phyloP scores from a whole-genome alignment of 768 basidiomycete genomes.

The Mycena galericulata region DNA sequence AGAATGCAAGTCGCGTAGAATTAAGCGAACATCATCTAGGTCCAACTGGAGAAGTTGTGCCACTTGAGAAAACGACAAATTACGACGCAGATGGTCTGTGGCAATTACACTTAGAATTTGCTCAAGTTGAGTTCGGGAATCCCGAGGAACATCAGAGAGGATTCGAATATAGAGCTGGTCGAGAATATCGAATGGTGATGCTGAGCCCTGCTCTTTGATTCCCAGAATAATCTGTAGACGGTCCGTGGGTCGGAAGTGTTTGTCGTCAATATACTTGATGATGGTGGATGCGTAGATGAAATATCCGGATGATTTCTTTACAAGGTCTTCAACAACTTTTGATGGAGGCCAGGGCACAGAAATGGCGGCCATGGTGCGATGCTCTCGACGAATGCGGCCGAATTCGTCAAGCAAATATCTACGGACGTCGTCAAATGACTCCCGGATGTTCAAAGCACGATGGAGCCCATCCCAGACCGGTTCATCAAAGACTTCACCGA shows the following conservation, averaged over 20 bases:
- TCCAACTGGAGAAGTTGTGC: background rate
- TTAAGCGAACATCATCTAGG: background rate
- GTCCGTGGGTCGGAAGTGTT: conserved; percentile 10
- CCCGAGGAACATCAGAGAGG: background rate
- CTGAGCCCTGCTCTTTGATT: background rate
- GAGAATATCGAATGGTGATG: background rate
- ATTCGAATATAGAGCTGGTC: conserved; percentile 23
- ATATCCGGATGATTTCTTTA: conserved; percentile 13
- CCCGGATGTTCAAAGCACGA: background rate
- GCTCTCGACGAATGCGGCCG: background rate
- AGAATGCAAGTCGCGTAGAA: background rate
- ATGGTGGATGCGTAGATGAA: conserved; percentile 13
- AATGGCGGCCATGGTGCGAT: background rate
- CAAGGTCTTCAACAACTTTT: background rate
- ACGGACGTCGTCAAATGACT: conserved; percentile 5
- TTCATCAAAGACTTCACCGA: background rate
- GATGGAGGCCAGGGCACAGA: background rate
- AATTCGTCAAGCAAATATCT: conserved; percentile 3
- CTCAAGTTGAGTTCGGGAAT: background rate
- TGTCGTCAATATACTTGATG: conserved; percentile 10
- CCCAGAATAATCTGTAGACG: conserved; percentile 4
- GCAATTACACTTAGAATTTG: background rate
- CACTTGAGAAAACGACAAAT: background rate
- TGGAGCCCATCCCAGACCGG: background rate
- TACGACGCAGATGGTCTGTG: background rate